Evolutionary conservation across 2,329 filamentous ascomycete species (phyloP).

Genomic region (Purpureocillium lavendulum): DNA sequence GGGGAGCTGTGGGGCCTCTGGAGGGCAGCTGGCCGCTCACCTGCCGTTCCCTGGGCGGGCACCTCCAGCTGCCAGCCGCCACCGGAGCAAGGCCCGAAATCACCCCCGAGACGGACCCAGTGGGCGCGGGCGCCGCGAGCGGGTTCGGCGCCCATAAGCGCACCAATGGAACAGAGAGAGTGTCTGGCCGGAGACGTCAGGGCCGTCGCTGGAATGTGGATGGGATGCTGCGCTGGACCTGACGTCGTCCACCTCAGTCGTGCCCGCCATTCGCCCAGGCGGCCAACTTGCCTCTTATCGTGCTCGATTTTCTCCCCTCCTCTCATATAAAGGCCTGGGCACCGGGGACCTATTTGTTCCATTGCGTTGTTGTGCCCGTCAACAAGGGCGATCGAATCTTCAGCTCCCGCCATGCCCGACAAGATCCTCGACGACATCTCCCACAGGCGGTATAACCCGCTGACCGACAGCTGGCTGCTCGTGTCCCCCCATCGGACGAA

Average conservation of each 20-base stretch:
- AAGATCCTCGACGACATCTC: constrained; percentile 90
- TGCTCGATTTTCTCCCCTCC: too few relatives aligned
- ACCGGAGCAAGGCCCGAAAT: neutral
- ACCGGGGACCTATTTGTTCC: too few relatives aligned
- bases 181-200: too few relatives aligned
- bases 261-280: constrained; percentile 2
- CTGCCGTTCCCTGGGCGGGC: too few relatives aligned
- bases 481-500: constrained; percentile 96
- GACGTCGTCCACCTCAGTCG: neutral
- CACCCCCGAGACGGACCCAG: neutral
- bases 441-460: constrained; percentile 85
- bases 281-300: too few relatives aligned
- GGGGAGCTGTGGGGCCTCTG: too few relatives aligned
- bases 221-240: too few relatives aligned
- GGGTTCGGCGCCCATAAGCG: neutral
- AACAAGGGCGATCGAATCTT: neutral
- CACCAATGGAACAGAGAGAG: neutral
- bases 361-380: too few relatives aligned
- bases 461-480: constrained; percentile 84
- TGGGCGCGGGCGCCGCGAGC: neutral
- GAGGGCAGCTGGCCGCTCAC: too few relatives aligned
- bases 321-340: too few relatives aligned
- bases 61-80: neutral
- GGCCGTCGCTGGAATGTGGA: too few relatives aligned
- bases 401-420: constrained; percentile 51